Evolutionary conservation across 495 filamentous ascomycete species (phyloP).

Genomic region (Amphirosellinia nigrospora): DNA sequence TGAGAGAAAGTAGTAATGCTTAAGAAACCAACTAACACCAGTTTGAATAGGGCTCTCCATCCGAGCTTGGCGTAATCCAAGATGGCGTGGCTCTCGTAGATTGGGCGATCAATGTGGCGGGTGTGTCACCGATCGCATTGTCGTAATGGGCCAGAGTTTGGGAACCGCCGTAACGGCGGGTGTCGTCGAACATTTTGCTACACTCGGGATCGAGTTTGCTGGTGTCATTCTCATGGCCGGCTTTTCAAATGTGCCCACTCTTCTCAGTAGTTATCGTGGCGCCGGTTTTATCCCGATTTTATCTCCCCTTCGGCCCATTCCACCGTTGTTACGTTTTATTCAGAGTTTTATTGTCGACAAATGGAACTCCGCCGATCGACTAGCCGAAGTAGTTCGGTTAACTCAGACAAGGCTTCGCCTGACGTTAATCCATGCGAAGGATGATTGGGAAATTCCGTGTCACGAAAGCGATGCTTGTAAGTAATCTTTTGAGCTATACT

Average conservation of each 20-base stretch:
- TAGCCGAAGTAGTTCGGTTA: constrained; percentile 50
- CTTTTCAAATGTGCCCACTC: constrained; percentile 74
- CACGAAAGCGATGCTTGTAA: constrained; percentile 56
- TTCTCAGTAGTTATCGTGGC: constrained; percentile 69
- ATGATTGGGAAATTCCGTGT: constrained; percentile 80
- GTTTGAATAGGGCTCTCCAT: constrained; percentile 64
- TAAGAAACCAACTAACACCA: background rate
- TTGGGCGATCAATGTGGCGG: constrained; percentile 69
- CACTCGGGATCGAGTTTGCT: constrained; percentile 58
- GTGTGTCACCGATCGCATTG: constrained; percentile 71
- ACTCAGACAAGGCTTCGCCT: constrained; percentile 63
- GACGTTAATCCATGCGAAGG: constrained; percentile 74
- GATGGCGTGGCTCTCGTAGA: constrained; percentile 76
- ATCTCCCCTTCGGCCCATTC: constrained; percentile 65
- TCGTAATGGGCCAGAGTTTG: constrained; percentile 85
- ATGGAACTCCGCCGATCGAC: constrained; percentile 57
- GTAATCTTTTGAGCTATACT: background rate
- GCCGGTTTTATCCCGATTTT: constrained; percentile 80
- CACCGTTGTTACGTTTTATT: constrained; percentile 48
- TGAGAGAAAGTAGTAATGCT: background rate
- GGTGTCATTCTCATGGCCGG: constrained; percentile 79
- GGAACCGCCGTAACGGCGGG: constrained; percentile 83
- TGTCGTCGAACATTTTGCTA: constrained; percentile 69
- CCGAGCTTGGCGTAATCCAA: constrained; percentile 79
- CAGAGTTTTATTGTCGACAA: constrained; percentile 55